These are phyloP conservation scores for Fraxinus angustifolia DNA, from an alignment of 305 asterid species.

Conservation along the genomic window DNA sequence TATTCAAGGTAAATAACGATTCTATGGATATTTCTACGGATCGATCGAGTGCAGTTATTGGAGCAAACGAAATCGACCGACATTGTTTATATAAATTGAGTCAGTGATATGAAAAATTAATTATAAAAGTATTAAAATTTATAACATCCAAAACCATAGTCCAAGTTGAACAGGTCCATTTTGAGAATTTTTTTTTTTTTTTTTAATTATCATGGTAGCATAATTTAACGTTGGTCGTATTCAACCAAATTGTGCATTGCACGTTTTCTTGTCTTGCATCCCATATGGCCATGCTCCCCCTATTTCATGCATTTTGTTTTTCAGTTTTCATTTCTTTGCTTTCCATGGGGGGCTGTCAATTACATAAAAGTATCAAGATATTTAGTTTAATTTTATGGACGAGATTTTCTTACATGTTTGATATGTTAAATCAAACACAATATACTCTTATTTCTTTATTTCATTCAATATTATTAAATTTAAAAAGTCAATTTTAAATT, in stretches of 20 bases:
- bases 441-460: neutral
- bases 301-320: neutral
- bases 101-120: neutral
- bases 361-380: neutral
- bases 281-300: slow-evolving; percentile 1
- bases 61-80: neutral
- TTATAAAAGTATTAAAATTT: neutral
- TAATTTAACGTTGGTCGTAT: neutral
- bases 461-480: neutral
- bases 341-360: neutral
- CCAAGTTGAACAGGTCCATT: neutral
- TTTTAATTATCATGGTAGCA: neutral
- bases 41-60: neutral
- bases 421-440: neutral
- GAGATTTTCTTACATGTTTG: neutral
- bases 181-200: neutral
- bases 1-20: neutral
- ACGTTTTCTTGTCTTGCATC: neutral
- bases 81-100: neutral
- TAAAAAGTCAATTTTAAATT: neutral
- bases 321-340: neutral
- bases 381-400: neutral
- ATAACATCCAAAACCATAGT: neutral
- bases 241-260: neutral
- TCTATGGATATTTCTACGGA: neutral